Conservation (phyloP, 169 alveolate genomes). For the Plasmodium sp. region DNA sequence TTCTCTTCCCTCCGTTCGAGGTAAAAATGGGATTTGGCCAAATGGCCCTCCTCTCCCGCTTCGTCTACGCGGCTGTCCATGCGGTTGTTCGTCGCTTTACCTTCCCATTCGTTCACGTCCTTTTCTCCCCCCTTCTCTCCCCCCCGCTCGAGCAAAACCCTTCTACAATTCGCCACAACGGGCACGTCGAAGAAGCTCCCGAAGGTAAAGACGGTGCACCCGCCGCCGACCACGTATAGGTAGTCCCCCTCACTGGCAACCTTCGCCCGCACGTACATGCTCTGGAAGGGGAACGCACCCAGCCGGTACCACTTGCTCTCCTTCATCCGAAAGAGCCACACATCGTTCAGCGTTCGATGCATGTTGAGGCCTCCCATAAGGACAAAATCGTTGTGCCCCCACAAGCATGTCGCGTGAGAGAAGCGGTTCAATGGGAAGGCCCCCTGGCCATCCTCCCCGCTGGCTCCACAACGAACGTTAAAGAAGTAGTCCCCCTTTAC, state of each 20-base stretch:
- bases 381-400: constrained; percentile 3
- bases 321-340: constrained; percentile 44
- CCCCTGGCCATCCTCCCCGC: not conserved
- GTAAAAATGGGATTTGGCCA: not conserved
- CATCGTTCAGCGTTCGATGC: constrained; percentile 40
- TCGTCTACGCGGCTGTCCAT: not conserved
- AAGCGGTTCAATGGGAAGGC: constrained; percentile 26
- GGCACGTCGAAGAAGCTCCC: constrained; percentile 62
- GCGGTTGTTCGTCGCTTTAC: not conserved
- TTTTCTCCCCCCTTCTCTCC: not conserved
- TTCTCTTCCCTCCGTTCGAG: not conserved
- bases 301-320: constrained; percentile 26
- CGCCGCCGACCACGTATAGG: constrained; percentile 54
- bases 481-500: constrained; percentile 27
- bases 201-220: constrained; percentile 58
- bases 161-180: constrained; percentile 2
- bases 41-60: not conserved
- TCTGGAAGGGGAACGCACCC: constrained; percentile 9
- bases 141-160: not conserved
- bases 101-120: not conserved
- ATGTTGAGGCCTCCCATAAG: constrained; percentile 46
- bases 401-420: constrained; percentile 25
- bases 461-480: not conserved
- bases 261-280: constrained; percentile 55
- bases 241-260: constrained; percentile 16